Base-by-base conservation (phyloP, 257 asterid species). In the Anisodus tanguticus region DNA sequence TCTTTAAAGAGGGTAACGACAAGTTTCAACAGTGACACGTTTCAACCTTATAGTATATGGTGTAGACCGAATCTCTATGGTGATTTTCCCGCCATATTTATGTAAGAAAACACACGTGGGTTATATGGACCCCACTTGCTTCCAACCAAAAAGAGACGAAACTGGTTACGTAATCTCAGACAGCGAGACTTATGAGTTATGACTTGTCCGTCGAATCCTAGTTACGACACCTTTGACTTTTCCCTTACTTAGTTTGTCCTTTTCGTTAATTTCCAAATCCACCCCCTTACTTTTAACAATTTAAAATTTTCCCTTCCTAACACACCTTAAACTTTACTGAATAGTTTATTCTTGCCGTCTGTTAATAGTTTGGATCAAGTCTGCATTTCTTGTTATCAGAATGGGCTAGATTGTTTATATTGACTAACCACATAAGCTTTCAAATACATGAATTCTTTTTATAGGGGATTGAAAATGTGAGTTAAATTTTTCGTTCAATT, bases 181-280 rank as follows among this genome's bases (percentile, higher is more conserved):
- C 69, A 49, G 66, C 70, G 39, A 58, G 19, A 39, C 63, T 79
- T 16, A 45, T 26, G 82, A 59, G 85, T 49, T 41, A n/a, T n/a
- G n/a, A n/a, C n/a, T 3, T 74, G 62, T 74, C 85, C 85, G 83
- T 70, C 80, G 85, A 87, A 89, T 89, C 89, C 81, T 74, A 82
- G 88, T 89, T 83, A 13, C 57, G 51, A 82, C 80, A 70, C 41
- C 70, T 79, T 85, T 87, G 83, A 78, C 83, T 66, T 80, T 59
- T 43, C 22, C 37, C 9, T 0, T 26, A 0, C 19, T 22, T 4
- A 7, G 10, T 67, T 51, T 47, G 7, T 10, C 2, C 0, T 8
- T 60, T 8, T 58, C 4, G 35, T 0, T 47, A 22, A 2, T 37
- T 62, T 16, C 63, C 22, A 58, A 4, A 13, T 6, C 63, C 63